Evolutionary conservation across 2,329 filamentous ascomycete genomes (phyloP).

Genomic region (Aspergillus piperis): DNA sequence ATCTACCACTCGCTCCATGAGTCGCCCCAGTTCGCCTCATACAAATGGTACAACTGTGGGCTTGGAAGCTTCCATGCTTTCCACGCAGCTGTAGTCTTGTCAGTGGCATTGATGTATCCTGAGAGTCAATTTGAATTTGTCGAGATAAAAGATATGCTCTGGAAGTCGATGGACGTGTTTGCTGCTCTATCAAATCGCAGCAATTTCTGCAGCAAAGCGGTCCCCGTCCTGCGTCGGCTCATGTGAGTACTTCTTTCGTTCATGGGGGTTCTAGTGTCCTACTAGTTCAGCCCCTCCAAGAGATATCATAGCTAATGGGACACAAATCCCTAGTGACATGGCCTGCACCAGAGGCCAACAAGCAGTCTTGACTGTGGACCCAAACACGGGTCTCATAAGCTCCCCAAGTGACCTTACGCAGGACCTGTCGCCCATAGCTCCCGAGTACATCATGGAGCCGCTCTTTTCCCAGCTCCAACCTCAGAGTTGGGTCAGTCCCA

Average conservation of each 20-base stretch:
- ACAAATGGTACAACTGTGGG: conserved; percentile 44
- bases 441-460: conserved; percentile 15
- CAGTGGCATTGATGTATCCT: conserved; percentile 31
- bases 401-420: conserved; percentile 17
- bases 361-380: conserved; percentile 11
- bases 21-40: conserved; percentile 34
- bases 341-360: conserved; percentile 23
- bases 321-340: conserved; percentile 22
- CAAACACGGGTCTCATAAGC: conserved; percentile 13
- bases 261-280: not conserved
- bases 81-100: conserved; percentile 40
- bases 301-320: not conserved
- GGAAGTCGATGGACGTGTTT: conserved; percentile 35
- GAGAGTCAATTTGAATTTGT: conserved; percentile 32
- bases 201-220: conserved; percentile 40
- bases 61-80: conserved; percentile 46
- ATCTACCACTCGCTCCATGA: conserved; percentile 38
- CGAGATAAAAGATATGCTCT: conserved; percentile 32
- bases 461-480: conserved; percentile 31
- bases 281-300: no score
- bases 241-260: conserved; percentile 27
- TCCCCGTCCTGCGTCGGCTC: conserved; percentile 37
- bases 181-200: conserved; percentile 37
- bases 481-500: conserved; percentile 37
- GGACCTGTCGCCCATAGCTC: conserved; percentile 5